Conservation (phyloP, 2,329 filamentous ascomycete species). For the Sclerotinia nivalis region DNA sequence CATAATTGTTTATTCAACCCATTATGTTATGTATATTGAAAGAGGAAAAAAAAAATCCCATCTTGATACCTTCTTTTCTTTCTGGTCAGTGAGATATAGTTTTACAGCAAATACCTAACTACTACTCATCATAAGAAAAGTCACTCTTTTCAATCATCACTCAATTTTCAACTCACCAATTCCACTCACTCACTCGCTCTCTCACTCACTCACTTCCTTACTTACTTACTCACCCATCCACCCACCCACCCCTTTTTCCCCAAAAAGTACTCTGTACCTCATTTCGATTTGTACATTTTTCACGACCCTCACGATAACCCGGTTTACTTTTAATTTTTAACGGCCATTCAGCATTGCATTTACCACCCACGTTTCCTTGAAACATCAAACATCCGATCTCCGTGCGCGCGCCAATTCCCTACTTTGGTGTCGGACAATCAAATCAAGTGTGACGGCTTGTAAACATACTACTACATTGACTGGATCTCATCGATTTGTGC, state of each 20-base stretch:
- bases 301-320: slow-evolving; percentile 12
- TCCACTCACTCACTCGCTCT: background rate
- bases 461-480: slow-evolving; percentile 6
- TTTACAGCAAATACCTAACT: background rate
- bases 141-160: slow-evolving; percentile 10
- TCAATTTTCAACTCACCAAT: background rate
- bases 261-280: background rate
- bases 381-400: slow-evolving; percentile 24
- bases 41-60: background rate
- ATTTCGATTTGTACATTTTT: slow-evolving; percentile 5
- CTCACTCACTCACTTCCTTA: background rate
- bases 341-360: slow-evolving; percentile 9
- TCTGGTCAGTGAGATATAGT: background rate
- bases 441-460: slow-evolving; percentile 11
- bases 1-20: background rate
- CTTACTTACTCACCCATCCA: background rate
- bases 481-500: slow-evolving; percentile 6
- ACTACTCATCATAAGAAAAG: slow-evolving; percentile 3
- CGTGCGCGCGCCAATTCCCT: slow-evolving; percentile 22
- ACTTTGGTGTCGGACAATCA: background rate
- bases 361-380: slow-evolving; percentile 21
- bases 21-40: background rate
- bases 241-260: slow-evolving; percentile 1
- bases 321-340: background rate
- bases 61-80: background rate